A percentile compares a stretch with the other conserved stretches of the same genome.
phyloP scores from a whole-genome alignment of 225 moss, liverwort and hornwort species.

The Thuidium tamariscinum region DNA sequence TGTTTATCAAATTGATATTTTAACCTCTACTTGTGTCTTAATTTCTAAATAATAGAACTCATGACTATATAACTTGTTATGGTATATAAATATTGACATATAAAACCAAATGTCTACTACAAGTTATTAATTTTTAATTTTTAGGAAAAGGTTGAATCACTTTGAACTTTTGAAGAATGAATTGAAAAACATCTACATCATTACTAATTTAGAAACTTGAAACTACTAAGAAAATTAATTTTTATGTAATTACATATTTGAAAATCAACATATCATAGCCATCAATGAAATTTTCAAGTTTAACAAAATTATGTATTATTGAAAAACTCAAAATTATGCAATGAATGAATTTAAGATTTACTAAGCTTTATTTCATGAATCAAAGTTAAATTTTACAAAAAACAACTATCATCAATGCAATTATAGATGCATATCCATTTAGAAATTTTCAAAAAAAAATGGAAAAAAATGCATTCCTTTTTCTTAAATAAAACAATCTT shows the following conservation, averaged over 20 bases:
- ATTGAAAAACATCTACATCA: too few species aligned
- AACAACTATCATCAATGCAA: background rate
- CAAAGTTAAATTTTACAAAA: background rate
- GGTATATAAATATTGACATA: background rate
- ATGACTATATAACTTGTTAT: too few species aligned
- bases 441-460: too few species aligned
- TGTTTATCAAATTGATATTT: too few species aligned
- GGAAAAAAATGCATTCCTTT: background rate
- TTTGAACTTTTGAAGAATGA: too few species aligned
- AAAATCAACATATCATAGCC: background rate
- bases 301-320: background rate
- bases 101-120: background rate
- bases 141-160: background rate
- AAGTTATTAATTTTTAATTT: background rate
- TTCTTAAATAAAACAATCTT: background rate
- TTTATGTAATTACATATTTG: background rate
- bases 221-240: background rate
- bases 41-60: too few species aligned
- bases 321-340: background rate
- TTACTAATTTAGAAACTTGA: too few species aligned
- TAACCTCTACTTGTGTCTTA: too few species aligned
- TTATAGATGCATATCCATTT: too few species aligned
- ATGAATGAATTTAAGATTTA: background rate
- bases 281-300: background rate
- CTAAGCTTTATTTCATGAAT: background rate